These are phyloP conservation scores for Musa beccarii DNA, from an alignment of 176 grass and related monocot species.

Conservation along the genomic window DNA sequence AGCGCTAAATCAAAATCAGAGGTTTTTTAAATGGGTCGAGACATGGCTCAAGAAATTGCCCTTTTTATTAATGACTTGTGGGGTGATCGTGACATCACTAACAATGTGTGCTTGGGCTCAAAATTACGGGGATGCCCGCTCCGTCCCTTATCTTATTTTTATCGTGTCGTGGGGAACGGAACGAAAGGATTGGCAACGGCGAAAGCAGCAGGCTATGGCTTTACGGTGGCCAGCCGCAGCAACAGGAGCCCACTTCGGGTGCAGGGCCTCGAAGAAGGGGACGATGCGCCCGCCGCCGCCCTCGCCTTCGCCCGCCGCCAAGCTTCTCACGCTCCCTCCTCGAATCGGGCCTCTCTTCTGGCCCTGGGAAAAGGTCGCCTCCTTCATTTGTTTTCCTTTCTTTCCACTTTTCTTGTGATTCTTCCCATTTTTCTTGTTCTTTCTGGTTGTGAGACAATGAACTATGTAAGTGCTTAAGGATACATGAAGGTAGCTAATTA, in stretches of 20 bases:
- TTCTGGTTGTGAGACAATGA: too few relatives aligned
- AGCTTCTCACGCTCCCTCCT: constrained; percentile 24
- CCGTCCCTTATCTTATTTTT: too few relatives aligned
- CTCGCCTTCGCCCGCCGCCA: constrained; percentile 9
- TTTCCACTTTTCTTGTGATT: not conserved
- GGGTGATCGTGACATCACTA: too few relatives aligned
- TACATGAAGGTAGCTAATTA: too few relatives aligned
- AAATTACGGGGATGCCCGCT: too few relatives aligned
- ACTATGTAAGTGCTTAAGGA: too few relatives aligned
- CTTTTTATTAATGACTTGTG: too few relatives aligned
- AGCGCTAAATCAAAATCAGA: too few relatives aligned
- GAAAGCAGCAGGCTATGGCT: not conserved
- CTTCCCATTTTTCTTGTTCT: too few relatives aligned
- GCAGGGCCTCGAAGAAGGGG: not conserved
- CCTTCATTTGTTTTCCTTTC: not conserved
- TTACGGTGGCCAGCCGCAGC: constrained; percentile 7
- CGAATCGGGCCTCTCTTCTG: constrained; percentile 78
- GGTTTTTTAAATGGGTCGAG: too few relatives aligned
- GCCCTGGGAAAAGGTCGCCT: constrained; percentile 83
- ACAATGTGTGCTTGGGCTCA: too few relatives aligned
- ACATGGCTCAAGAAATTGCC: too few relatives aligned
- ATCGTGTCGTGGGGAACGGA: not conserved
- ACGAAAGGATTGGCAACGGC: not conserved
- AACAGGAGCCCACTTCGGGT: constrained; percentile 7
- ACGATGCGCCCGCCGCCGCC: constrained; percentile 6